Percentiles rank a stretch among this genome's conserved stretches.
Conservation (phyloP, 2,329 filamentous ascomycete genomes). For the Endocalyx cinctus region DNA sequence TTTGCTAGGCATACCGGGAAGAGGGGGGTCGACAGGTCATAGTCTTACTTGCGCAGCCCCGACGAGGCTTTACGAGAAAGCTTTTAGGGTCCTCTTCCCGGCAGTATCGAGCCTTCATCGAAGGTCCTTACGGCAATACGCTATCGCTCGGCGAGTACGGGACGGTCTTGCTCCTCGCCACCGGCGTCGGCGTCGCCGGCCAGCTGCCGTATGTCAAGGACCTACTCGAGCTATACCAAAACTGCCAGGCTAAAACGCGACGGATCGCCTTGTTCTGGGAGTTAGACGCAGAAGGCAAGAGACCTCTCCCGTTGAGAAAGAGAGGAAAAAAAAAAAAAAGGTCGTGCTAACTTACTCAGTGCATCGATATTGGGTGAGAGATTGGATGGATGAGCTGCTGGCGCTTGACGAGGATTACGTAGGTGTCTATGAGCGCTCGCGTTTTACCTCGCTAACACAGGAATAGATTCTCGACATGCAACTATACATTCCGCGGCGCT, state of each 20-base stretch:
- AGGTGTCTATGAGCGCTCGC: background rate
- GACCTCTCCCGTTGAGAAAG: too few species aligned
- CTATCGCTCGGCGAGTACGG: background rate
- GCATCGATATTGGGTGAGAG: background rate
- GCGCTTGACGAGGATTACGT: background rate
- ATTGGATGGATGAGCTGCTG: background rate
- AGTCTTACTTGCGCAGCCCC: background rate
- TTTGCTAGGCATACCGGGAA: background rate
- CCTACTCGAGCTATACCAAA: slow-evolving; percentile 1
- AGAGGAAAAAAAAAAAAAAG: background rate
- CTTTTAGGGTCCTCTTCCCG: background rate
- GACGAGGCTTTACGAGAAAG: background rate
- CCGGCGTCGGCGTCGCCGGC: background rate
- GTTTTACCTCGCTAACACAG: background rate
- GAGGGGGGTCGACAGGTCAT: background rate
- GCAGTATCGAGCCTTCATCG: background rate
- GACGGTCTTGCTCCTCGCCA: background rate
- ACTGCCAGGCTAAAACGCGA: background rate
- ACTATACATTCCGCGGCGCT: background rate
- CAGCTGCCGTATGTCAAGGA: slow-evolving; percentile 1
- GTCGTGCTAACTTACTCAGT: background rate
- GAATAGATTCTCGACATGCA: background rate
- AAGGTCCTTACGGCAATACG: background rate
- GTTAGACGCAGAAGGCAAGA: slow-evolving; percentile 1
- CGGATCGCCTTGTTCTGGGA: slow-evolving; percentile 3